These are phyloP conservation scores for Erodium trifolium DNA, from an alignment of 441 rosid species.

Conservation along the genomic window DNA sequence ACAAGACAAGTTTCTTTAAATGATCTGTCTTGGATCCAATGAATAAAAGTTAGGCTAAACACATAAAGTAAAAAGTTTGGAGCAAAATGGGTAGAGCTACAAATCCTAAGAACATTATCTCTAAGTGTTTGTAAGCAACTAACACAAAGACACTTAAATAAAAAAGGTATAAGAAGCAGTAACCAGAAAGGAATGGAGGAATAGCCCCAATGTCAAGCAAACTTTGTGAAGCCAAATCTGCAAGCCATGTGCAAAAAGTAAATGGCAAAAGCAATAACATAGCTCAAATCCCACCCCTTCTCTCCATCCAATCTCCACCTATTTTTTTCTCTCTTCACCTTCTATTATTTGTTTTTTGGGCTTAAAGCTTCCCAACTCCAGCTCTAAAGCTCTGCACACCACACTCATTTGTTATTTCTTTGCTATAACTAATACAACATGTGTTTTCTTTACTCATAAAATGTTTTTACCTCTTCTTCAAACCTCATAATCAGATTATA, in stretches of 20 bases:
- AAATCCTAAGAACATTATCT: not conserved
- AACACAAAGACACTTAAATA: not conserved
- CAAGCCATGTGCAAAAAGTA: constrained; percentile 48
- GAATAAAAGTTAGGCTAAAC: too few species aligned
- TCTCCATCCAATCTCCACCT: too few species aligned
- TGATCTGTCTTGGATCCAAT: too few species aligned
- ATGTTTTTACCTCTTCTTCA: not conserved
- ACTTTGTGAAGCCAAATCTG: constrained; percentile 29
- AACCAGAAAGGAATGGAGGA: constrained; percentile 20
- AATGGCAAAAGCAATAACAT: constrained; percentile 18
- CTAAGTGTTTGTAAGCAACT: not conserved
- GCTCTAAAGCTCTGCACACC: constrained; percentile 40
- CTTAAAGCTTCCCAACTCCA: constrained; percentile 30
- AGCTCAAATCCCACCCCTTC: not conserved
- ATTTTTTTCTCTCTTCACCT: constrained; percentile 15
- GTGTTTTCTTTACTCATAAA: not conserved
- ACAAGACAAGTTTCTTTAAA: too few species aligned
- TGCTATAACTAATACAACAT: not conserved
- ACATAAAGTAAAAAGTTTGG: too few species aligned
- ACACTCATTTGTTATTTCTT: constrained; percentile 8
- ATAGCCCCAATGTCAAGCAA: constrained; percentile 37
- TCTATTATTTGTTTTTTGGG: constrained; percentile 17
- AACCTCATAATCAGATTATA: not conserved
- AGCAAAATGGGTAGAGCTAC: not conserved
- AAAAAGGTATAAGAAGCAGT: constrained; percentile 14